phyloP scores from a whole-genome alignment of 345 rosid species.

The Alliaria petiolata region DNA sequence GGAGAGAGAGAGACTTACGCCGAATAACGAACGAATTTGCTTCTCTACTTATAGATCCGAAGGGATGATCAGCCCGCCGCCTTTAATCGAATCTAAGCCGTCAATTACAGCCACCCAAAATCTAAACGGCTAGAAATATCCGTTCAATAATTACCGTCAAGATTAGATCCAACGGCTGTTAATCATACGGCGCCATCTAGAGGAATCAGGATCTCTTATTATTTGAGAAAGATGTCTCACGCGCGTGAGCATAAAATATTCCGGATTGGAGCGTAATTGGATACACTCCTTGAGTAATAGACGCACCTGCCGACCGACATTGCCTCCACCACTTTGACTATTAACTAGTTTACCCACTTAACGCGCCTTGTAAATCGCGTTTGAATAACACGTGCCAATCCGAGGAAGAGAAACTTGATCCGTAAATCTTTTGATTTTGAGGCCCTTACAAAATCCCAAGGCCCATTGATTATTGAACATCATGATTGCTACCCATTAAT shows the following conservation, averaged over 20 bases:
- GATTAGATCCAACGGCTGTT: slow-evolving; percentile 33
- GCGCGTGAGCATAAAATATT: not conserved
- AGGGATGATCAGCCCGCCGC: slow-evolving; percentile 28
- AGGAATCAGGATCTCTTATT: slow-evolving; percentile 4
- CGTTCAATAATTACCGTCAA: slow-evolving; percentile 16
- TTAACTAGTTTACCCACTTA: slow-evolving; percentile 5
- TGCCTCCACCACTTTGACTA: slow-evolving; percentile 35
- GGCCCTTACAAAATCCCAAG: not conserved
- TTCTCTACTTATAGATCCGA: slow-evolving; percentile 42
- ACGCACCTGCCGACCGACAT: slow-evolving; percentile 16
- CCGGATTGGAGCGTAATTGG: not conserved
- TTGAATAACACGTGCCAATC: slow-evolving; percentile 17
- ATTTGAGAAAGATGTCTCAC: not conserved
- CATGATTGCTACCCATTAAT: not conserved
- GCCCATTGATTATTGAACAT: not conserved
- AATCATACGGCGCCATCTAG: not conserved
- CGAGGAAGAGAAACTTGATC: not conserved
- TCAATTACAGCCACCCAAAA: slow-evolving; percentile 18
- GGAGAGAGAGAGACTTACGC: not conserved
- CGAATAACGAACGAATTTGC: slow-evolving; percentile 11
- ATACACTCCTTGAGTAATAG: not conserved
- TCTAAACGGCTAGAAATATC: not conserved
- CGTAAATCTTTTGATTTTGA: not conserved
- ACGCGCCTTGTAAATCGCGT: slow-evolving; percentile 27
- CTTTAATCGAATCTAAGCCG: slow-evolving; percentile 37